phyloP scores from a whole-genome alignment of 2,329 filamentous ascomycete genomes.

The Botrytis galanthina region DNA sequence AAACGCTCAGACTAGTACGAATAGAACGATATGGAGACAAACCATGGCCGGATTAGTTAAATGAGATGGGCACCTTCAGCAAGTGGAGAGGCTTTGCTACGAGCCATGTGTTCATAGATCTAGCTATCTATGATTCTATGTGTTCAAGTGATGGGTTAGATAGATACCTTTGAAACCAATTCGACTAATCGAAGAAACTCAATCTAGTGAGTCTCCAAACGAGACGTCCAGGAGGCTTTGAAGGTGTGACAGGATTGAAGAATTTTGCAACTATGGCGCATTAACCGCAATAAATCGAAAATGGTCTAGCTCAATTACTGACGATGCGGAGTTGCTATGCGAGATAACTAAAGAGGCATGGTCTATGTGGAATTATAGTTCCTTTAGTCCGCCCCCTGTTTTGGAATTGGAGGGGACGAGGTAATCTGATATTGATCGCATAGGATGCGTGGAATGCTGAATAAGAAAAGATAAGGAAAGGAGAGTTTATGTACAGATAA shows the following conservation, averaged over 20 bases:
- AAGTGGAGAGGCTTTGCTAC: not conserved
- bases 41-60: not conserved
- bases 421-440: conserved; percentile 8
- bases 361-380: not conserved
- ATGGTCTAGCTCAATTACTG: not conserved
- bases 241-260: not conserved
- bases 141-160: conserved; percentile 6
- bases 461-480: not conserved
- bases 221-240: not conserved
- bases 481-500: not conserved
- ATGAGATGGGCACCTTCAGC: not conserved
- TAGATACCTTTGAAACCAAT: not conserved
- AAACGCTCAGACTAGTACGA: conserved; percentile 2
- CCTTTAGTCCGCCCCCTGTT: conserved; percentile 5
- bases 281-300: conserved; percentile 4
- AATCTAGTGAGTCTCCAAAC: not conserved
- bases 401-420: not conserved
- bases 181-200: not conserved
- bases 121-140: not conserved
- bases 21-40: not conserved
- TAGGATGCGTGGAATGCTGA: not conserved
- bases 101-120: conserved; percentile 7
- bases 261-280: not conserved
- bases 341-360: conserved; percentile 16
- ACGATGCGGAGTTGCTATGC: conserved; percentile 7